Percentiles rank a stretch among this genome's conserved stretches.
Evolutionary conservation across 257 asterid species (phyloP).

Genomic region (Solanum megistacrolobum): DNA sequence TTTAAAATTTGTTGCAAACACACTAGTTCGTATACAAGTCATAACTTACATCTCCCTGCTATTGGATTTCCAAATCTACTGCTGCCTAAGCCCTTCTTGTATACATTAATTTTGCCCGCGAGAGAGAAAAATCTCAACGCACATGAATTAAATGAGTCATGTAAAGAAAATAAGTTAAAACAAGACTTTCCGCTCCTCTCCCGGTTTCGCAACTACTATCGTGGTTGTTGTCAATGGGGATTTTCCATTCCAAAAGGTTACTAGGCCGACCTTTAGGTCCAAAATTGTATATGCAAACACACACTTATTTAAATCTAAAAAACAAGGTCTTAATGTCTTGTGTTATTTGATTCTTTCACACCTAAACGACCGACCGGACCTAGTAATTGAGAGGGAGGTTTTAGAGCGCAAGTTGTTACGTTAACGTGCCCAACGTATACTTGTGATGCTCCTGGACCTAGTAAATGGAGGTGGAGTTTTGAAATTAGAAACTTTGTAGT

Average conservation of each 20-base stretch:
- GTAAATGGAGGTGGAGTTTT: not conserved
- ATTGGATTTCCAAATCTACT: too few species aligned
- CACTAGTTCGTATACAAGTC: too few species aligned
- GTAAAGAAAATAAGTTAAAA: too few species aligned
- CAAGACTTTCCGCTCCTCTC: too few species aligned
- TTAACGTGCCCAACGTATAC: not conserved
- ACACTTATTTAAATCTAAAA: not conserved
- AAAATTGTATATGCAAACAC: not conserved
- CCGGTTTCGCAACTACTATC: too few species aligned
- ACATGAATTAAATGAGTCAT: not conserved
- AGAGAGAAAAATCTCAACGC: not conserved
- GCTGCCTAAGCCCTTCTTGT: too few species aligned
- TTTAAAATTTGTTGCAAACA: too few species aligned
- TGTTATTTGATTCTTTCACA: not conserved
- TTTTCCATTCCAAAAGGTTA: not conserved
- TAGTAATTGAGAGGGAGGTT: not conserved
- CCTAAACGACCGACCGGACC: not conserved
- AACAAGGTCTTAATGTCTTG: not conserved
- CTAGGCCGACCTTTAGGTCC: accelerated
- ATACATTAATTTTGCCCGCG: not conserved
- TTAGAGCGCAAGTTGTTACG: not conserved
- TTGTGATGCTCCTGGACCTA: not conserved
- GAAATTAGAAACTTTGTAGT: not conserved
- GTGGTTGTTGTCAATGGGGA: accelerated
- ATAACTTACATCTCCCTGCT: too few species aligned